Evolutionary conservation across 441 rosid species (phyloP).

Genomic region (Flueggea neowawraea): DNA sequence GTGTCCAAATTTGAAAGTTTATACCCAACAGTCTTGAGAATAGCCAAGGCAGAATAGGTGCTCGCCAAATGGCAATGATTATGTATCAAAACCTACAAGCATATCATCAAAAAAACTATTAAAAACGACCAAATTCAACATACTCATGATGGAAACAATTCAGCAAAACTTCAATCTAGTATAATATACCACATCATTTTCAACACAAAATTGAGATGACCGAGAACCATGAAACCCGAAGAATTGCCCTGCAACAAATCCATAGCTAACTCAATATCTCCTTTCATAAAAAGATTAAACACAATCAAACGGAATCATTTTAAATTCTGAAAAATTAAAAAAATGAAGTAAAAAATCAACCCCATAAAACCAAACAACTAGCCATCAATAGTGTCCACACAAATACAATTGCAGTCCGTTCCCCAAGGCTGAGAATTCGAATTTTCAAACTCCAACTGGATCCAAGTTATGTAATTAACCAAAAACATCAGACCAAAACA

Average conservation of each 20-base stretch:
- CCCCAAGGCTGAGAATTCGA: too few relatives aligned
- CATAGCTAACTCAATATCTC: neutral
- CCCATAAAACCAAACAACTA: too few relatives aligned
- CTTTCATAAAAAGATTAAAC: too few relatives aligned
- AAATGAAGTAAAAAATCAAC: too few relatives aligned
- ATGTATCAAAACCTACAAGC: constrained; percentile 43
- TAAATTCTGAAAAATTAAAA: too few relatives aligned
- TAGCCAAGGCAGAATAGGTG: constrained; percentile 88
- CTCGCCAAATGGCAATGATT: constrained; percentile 84
- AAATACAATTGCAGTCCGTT: too few relatives aligned
- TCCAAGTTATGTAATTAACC: too few relatives aligned
- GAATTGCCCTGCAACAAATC: constrained; percentile 57
- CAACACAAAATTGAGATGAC: constrained; percentile 63
- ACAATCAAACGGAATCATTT: too few relatives aligned
- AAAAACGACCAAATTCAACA: neutral
- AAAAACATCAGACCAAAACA: neutral
- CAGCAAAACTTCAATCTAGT: neutral
- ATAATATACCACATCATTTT: constrained; percentile 54
- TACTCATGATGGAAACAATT: neutral
- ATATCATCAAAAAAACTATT: constrained; percentile 2
- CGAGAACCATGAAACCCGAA: constrained; percentile 87
- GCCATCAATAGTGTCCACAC: too few relatives aligned
- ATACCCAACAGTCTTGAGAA: constrained; percentile 64
- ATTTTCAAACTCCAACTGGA: too few relatives aligned
- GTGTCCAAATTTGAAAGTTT: constrained; percentile 52